Evolutionary conservation across 176 grass and related monocot genomes (phyloP).

Genomic region (Oryza punctata): DNA sequence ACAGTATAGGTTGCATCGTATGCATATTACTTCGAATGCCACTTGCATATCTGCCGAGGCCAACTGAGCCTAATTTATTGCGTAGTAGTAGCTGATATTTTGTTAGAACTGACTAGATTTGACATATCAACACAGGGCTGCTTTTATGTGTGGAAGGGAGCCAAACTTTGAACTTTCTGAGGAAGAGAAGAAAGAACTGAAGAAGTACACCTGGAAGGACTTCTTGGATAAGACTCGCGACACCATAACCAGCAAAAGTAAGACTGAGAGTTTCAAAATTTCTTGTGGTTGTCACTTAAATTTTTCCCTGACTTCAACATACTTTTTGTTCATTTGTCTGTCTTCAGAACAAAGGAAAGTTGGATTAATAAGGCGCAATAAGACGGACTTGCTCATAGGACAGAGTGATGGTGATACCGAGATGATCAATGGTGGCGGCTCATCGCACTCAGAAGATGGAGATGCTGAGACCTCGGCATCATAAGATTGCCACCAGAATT

Average conservation of each 20-base stretch:
- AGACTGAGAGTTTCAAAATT: background rate
- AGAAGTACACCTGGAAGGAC: constrained; percentile 70
- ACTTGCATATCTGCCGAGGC: background rate
- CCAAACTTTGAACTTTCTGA: constrained; percentile 84
- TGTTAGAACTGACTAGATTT: constrained; percentile 1
- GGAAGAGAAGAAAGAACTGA: constrained; percentile 80
- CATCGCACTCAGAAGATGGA: constrained; percentile 74
- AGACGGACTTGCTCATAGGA: constrained; percentile 37
- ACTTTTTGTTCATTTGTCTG: constrained; percentile 27
- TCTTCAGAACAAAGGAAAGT: constrained; percentile 75
- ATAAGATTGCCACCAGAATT: constrained; percentile 38
- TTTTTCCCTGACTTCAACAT: background rate
- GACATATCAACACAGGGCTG: constrained; percentile 56
- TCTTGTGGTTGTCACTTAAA: background rate
- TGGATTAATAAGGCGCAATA: constrained; percentile 55
- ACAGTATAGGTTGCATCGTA: constrained; percentile 21
- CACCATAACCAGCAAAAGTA: constrained; percentile 98
- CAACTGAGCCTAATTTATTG: constrained; percentile 18
- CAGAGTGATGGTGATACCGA: constrained; percentile 62
- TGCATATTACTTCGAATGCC: constrained; percentile 17
- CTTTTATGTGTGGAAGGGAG: constrained; percentile 99
- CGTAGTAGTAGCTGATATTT: background rate
- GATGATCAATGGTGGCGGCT: constrained; percentile 50
- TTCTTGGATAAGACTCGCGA: constrained; percentile 81
- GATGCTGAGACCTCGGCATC: constrained; percentile 56